Evolutionary conservation across 2,329 filamentous ascomycete genomes (phyloP), one percentile per base, ranked within the genome.

Genomic region (Ceratocystis lukuohia): DNA sequence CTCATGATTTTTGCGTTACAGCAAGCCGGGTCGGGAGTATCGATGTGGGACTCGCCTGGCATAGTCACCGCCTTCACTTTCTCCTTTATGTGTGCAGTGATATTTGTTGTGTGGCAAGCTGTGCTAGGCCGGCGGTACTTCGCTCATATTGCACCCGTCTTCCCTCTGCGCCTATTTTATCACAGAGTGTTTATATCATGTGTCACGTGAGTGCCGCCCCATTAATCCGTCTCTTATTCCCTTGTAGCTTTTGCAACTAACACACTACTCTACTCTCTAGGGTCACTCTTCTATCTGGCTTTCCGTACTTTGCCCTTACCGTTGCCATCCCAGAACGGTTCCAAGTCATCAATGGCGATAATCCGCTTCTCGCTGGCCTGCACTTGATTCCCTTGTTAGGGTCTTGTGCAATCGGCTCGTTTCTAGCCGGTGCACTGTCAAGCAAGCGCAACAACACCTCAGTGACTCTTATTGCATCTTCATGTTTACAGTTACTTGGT

Each of bases 311-410:
- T 25, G 76, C 81, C 3, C 76, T 84, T n/a, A 79, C 82, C 12
- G 79, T 85, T 66, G 78, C 80, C 41, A 77, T 87, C 3, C 84
- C 84, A 0, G 81, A 86, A 69, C 76, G 82, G 5, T 83, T 85
- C 62, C 83, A 86, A 68, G 80, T 86, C 46, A 79, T 85, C 64
- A 81, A 84, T 69, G 75, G 75, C 5, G 77, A 84, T 62, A 77
- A 74, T 41, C 77, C 81, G 0, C 75, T 85, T 28, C 77, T 78
- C 70, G 82, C 83, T 0, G 83, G 84, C 3, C 72, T 85, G 3
- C 80, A 84, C 57, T 76, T 86, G 5, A 74, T 86, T 15, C 84
- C 84, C 0, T 77, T 86, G 74, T 77, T 86, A 0, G 80, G 80
- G 1, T 74, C 80, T 1, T 83, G 81, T 45, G 82, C 84, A 0